Base-by-base conservation (phyloP, 106 monocot species). In the Dioscorea dumetorum region DNA sequence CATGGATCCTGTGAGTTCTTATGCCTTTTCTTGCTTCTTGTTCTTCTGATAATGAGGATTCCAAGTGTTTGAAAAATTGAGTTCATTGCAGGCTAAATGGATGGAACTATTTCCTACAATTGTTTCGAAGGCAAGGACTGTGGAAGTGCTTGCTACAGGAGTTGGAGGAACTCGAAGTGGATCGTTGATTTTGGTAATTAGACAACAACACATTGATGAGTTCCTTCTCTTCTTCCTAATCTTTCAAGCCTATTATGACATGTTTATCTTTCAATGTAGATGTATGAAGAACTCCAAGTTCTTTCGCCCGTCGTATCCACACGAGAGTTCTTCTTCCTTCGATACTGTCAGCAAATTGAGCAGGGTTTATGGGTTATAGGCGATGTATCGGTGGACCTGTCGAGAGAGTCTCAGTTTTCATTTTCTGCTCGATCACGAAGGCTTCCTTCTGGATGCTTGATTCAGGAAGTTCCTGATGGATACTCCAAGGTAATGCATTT, bases 401-500 rank as follows among this genome's bases (percentile, higher is more conserved):
- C 76, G 0, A 64, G 78, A 54, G 90, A 93, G 22, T 83, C 68
- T 32, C 84, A 81, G 24, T 71, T 83, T 18, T 12, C 23, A 4
- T 41, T 77, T 8, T 63, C 73, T 33, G 67, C 72, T 9, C 67
- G 59, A 19, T 75, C 75, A 2, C 71, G 85, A 31, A 78, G 81
- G 33, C 85, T 87, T 16, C 93, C 99, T 69, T 93, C 93, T 35
- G 99, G 99, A 32, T 90, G 90, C 71, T 63, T 99, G 73, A 90
- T 99, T 76, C 87, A 87, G 32, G 99, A 99, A 53, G 83, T 90
- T 77, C 66, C 92, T n/a, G 83, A 85, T 69, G 90, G 87, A 22
- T 87, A 79, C 69, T 99, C 90, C 16, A 99, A 90, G 90, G 97
- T 91, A 8, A 50, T 59, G 31, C 1, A 31, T 34, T 57, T 21